Conservation (phyloP, 2,329 filamentous ascomycete genomes). For the Xylaria sp. region DNA sequence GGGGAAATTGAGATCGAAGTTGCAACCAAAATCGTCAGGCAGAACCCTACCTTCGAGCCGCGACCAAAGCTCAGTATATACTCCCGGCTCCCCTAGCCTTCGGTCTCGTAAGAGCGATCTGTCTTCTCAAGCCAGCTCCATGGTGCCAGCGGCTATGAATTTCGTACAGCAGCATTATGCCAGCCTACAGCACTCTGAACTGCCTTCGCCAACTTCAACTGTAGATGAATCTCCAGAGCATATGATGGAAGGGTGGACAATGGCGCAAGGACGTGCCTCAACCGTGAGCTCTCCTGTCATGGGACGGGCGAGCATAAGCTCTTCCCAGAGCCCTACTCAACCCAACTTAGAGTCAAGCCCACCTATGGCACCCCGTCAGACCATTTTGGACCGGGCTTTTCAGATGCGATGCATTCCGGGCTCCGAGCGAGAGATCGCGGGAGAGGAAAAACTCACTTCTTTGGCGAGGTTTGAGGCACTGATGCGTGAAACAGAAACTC, state of each 20-base stretch:
- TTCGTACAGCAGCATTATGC: slow-evolving; percentile 62
- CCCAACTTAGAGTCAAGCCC: slow-evolving; percentile 59
- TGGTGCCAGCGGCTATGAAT: slow-evolving; percentile 55
- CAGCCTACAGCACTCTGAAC: slow-evolving; percentile 63
- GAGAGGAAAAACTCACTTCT: slow-evolving; percentile 72
- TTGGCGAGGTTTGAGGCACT: slow-evolving; percentile 73
- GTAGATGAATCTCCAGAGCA: slow-evolving; percentile 65
- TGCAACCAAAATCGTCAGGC: slow-evolving; percentile 62
- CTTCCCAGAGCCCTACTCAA: slow-evolving; percentile 54
- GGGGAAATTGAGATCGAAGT: slow-evolving; percentile 51
- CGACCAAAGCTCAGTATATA: slow-evolving; percentile 63
- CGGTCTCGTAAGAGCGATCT: slow-evolving; percentile 72
- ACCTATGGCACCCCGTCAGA: slow-evolving; percentile 68
- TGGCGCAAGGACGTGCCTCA: slow-evolving; percentile 68
- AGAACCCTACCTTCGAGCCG: slow-evolving; percentile 60
- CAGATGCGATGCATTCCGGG: slow-evolving; percentile 72
- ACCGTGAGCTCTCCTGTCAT: slow-evolving; percentile 67
- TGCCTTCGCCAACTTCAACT: slow-evolving; percentile 67
- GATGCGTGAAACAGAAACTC: slow-evolving; percentile 70
- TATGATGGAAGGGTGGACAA: slow-evolving; percentile 70
- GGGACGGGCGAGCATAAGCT: slow-evolving; percentile 66
- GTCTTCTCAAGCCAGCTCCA: slow-evolving; percentile 66
- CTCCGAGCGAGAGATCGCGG: slow-evolving; percentile 63
- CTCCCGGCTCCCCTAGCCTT: slow-evolving; percentile 69
- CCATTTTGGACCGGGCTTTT: slow-evolving; percentile 74